Conservation (phyloP, 2,329 filamentous ascomycete species). For the Paecilomyces variotii region DNA sequence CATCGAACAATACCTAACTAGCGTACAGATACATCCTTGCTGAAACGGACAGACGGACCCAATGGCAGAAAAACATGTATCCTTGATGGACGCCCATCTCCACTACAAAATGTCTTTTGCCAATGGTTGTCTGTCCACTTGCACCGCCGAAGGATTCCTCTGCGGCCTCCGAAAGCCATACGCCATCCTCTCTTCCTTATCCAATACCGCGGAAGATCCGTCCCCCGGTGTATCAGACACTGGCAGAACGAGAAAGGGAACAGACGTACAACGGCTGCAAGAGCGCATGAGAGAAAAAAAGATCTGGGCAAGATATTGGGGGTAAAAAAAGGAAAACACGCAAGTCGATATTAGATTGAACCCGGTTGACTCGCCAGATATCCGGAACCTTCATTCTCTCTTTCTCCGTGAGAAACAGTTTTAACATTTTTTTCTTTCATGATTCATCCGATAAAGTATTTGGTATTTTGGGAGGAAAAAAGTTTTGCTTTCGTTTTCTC, state of each 20-base stretch:
- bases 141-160: background rate
- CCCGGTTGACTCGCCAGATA: slow-evolving; percentile 63
- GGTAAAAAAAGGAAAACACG: slow-evolving; percentile 30
- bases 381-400: slow-evolving; percentile 62
- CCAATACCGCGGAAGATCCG: background rate
- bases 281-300: background rate
- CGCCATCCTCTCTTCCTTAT: background rate
- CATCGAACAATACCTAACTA: background rate
- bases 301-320: background rate
- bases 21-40: background rate
- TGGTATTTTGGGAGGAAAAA: slow-evolving; percentile 28
- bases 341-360: slow-evolving; percentile 25
- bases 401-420: slow-evolving; percentile 41
- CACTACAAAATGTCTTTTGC: background rate
- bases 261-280: background rate
- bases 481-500: background rate
- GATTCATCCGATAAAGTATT: slow-evolving; percentile 39
- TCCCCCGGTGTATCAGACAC: background rate
- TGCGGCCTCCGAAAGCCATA: background rate
- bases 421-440: slow-evolving; percentile 48
- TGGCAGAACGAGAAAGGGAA: background rate
- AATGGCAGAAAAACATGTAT: background rate
- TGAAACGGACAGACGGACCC: background rate
- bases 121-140: background rate
- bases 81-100: background rate